These are phyloP conservation scores for Alliaria petiolata DNA, from an alignment of 345 rosid species.

Conservation along the genomic window DNA sequence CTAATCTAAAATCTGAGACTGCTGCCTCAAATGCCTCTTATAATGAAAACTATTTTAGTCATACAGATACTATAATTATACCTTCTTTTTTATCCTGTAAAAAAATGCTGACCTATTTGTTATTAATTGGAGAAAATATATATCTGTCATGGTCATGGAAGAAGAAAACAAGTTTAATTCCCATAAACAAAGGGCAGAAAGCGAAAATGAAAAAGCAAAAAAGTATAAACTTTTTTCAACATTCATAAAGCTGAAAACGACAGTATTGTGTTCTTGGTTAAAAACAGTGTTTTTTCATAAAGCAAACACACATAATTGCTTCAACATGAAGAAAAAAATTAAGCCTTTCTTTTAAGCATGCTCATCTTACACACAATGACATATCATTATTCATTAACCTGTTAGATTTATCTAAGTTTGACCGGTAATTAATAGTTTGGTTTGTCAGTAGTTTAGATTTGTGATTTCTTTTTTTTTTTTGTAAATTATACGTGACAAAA, in stretches of 20 bases:
- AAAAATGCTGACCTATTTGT: no score
- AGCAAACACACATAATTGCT: conserved; percentile 29
- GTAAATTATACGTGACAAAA: no score
- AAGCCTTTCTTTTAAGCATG: conserved; percentile 24
- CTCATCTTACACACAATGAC: conserved; percentile 11
- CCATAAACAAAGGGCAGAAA: conserved; percentile 27
- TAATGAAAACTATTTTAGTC: no score
- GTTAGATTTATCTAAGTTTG: background rate
- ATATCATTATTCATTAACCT: background rate
- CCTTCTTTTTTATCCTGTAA: no score
- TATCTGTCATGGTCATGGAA: conserved; percentile 18
- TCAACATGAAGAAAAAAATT: conserved; percentile 8
- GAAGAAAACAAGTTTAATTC: conserved; percentile 9
- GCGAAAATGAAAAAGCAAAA: conserved; percentile 19
- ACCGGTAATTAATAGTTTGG: background rate
- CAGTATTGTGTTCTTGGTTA: conserved; percentile 24
- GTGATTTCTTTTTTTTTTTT: no score
- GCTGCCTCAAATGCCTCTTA: background rate
- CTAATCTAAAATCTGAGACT: background rate
- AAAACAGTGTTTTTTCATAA: conserved; percentile 19
- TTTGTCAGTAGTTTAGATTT: no score
- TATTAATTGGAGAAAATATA: background rate
- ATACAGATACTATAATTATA: no score
- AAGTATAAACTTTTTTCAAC: conserved; percentile 21
- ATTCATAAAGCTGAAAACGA: conserved; percentile 37